phyloP scores from a whole-genome alignment of 192 early-diverging fungal genomes.

The Podila horticola region DNA sequence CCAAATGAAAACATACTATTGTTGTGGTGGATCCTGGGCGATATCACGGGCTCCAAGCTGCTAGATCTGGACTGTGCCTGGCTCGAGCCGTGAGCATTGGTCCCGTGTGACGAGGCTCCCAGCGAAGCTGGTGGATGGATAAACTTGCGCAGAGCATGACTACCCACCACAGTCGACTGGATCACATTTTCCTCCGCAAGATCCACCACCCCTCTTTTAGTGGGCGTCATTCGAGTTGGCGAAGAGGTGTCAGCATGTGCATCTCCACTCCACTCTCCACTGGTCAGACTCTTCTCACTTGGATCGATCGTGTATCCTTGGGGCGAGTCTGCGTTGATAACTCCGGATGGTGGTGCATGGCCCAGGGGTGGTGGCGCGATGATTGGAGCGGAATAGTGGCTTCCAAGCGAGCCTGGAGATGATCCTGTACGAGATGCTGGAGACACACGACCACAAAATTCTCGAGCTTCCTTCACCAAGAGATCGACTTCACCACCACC shows the following conservation, averaged over 20 bases:
- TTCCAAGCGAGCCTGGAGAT: background rate
- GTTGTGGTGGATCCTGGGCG: background rate
- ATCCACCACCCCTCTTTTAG: slow-evolving; percentile 24
- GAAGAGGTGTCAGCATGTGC: background rate
- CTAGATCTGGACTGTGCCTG: slow-evolving; percentile 11
- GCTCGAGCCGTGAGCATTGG: background rate
- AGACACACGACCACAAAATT: slow-evolving; percentile 27
- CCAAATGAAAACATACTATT: slow-evolving; percentile 25
- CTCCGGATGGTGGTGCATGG: no score
- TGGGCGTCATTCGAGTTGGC: background rate
- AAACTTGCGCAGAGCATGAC: slow-evolving; percentile 33
- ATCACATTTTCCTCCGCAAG: slow-evolving; percentile 34
- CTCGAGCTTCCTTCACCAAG: slow-evolving; percentile 38
- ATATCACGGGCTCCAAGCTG: slow-evolving; percentile 13
- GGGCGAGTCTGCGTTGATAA: no score
- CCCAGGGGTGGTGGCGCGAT: background rate
- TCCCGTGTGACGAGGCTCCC: background rate
- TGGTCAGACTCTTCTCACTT: background rate
- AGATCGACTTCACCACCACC: slow-evolving; percentile 8
- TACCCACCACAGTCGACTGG: slow-evolving; percentile 33
- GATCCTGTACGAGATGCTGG: slow-evolving; percentile 12
- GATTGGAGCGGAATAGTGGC: background rate
- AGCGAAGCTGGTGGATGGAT: slow-evolving; percentile 17
- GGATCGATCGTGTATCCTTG: no score
- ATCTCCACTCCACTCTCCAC: background rate